These are phyloP conservation scores for Penicillium subrubescens DNA, from an alignment of 495 filamentous ascomycete genomes.

Conservation along the genomic window DNA sequence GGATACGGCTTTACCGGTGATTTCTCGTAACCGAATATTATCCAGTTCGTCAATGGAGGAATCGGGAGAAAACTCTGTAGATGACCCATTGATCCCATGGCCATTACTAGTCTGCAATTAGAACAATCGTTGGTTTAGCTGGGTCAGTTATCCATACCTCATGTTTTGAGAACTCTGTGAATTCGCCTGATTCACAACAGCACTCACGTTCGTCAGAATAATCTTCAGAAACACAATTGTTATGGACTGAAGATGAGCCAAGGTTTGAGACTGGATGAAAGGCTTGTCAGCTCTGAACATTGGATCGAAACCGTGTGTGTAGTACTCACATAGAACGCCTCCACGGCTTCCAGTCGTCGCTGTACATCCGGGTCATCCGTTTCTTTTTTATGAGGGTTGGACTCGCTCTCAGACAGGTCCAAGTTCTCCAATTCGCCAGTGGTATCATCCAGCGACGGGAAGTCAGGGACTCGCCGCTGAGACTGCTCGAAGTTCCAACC, in stretches of 20 bases:
- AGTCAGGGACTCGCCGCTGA: slow-evolving; percentile 28
- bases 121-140: neutral
- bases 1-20: slow-evolving; percentile 86
- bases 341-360: slow-evolving; percentile 70
- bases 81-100: slow-evolving; percentile 37
- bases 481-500: slow-evolving; percentile 73
- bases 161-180: slow-evolving; percentile 44
- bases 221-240: slow-evolving; percentile 90
- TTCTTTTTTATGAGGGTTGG: slow-evolving; percentile 43
- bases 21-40: slow-evolving; percentile 76
- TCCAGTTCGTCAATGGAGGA: slow-evolving; percentile 72
- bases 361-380: slow-evolving; percentile 60
- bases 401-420: slow-evolving; percentile 29
- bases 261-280: slow-evolving; percentile 59
- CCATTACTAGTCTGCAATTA: slow-evolving; percentile 32
- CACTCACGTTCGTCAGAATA: slow-evolving; percentile 78
- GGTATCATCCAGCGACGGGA: slow-evolving; percentile 46
- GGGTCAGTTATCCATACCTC: slow-evolving; percentile 31
- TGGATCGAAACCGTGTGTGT: no score
- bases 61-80: slow-evolving; percentile 38
- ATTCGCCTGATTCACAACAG: slow-evolving; percentile 55
- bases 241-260: slow-evolving; percentile 89
- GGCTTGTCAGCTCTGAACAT: neutral
- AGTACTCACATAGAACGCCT: slow-evolving; percentile 78
- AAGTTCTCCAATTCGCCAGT: slow-evolving; percentile 29